Evolutionary conservation across 2,329 filamentous ascomycete species (phyloP), one percentile per base, ranked within the genome.

Genomic region (Trichophyton benhamiae): DNA sequence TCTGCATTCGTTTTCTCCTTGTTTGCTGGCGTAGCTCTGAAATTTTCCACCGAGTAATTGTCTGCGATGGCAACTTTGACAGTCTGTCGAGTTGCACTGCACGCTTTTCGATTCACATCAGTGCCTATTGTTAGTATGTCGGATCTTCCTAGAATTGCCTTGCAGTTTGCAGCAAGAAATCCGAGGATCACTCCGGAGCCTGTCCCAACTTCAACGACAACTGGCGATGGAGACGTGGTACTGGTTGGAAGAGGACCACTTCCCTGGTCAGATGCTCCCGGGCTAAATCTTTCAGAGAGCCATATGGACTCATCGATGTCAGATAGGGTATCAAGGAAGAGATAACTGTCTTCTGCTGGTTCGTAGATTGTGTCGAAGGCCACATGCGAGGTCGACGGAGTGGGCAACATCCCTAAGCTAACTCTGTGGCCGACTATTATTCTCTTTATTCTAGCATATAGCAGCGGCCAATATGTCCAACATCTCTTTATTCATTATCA

Each of bases 141-240:
- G 9, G 75, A 70, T n/a, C 84, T 83, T 48, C 87, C 88, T 69
- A 99, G 88, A 61, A 97, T 85, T 9, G 76, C 72, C 11, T 76
- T 65, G 0, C 90, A 83, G 71, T 97, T 86, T 13, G 89, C 89
- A 63, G 87, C 84, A 58, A 89, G 77, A 74, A 99, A 99, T 61
- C 87, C 89, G 46, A 97, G 80, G n/a, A 99, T 88, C 9, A 99
- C 88, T 63, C 94, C 94, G 0, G 92, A 97, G 60, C 94, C 94
- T 0, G 89, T 87, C 61, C 94, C 94, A 65, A 96, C 79, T 77
- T 99, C 94, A 65, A 95, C 79, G 33, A 96, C 79, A 0, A 96
- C 74, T 0, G 87, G 84, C 1, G 78, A 69, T 0, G 80, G 36
- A 67, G 64, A 20, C 65, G 60, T 42, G 48, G 60, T 36, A 27